A percentile compares a stretch with the other conserved stretches of the same genome.
Conservation (phyloP, 805 yeast species). For the Komagataella mondaviorum region DNA sequence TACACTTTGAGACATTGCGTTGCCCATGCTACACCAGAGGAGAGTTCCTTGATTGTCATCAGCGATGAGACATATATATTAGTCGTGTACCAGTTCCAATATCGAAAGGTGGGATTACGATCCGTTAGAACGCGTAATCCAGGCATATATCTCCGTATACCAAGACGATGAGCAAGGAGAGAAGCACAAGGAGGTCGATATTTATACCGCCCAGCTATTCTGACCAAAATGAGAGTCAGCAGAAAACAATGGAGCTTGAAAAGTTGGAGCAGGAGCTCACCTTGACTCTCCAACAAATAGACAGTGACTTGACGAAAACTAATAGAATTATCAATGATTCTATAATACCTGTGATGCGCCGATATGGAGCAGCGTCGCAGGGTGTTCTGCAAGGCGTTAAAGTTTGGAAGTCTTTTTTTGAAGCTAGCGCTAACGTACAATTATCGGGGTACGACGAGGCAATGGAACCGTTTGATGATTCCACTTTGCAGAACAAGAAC, state of each 20-base stretch:
- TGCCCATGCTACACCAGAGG: slow-evolving; percentile 38
- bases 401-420: slow-evolving; percentile 72
- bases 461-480: neutral
- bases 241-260: slow-evolving; percentile 30
- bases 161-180: neutral
- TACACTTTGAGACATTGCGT: slow-evolving; percentile 71
- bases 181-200: neutral
- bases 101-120: neutral
- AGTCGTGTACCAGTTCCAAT: neutral
- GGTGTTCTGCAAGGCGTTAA: slow-evolving; percentile 52
- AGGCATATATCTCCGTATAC: neutral
- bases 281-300: slow-evolving; percentile 63
- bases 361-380: slow-evolving; percentile 43
- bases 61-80: neutral
- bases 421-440: slow-evolving; percentile 47
- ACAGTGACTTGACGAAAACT: slow-evolving; percentile 54
- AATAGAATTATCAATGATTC: slow-evolving; percentile 55
- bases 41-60: neutral
- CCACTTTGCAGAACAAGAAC: neutral
- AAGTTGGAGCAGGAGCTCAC: slow-evolving; percentile 72
- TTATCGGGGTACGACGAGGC: slow-evolving; percentile 2
- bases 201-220: neutral
- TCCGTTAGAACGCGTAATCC: neutral
- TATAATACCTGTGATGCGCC: slow-evolving; percentile 53
- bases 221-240: neutral